A percentile compares a stretch with the other conserved stretches of the same genome.
Conservation (phyloP, 2,329 filamentous ascomycete species). For the Pseudogymnoascus sp. region DNA sequence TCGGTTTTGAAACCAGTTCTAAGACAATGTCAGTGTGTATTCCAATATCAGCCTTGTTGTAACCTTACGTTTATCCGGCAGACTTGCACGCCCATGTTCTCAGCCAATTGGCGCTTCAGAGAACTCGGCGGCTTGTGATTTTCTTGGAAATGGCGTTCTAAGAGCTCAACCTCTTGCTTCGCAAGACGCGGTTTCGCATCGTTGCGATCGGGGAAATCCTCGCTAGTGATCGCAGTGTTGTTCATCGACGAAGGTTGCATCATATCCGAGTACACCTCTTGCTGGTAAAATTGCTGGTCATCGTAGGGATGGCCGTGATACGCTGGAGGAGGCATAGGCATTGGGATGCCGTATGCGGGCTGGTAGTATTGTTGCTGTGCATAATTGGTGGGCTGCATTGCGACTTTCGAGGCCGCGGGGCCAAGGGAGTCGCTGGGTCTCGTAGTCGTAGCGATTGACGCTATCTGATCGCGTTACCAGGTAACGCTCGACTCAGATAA, state of each 20-base stretch:
- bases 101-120: slow-evolving; percentile 52
- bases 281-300: background rate
- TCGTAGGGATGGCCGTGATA: background rate
- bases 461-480: background rate
- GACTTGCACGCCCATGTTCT: slow-evolving; percentile 54
- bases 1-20: slow-evolving; percentile 61
- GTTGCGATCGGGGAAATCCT: slow-evolving; percentile 16
- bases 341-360: background rate
- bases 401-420: background rate
- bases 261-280: slow-evolving; percentile 1
- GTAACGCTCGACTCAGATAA: background rate
- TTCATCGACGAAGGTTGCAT: background rate
- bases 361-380: slow-evolving; percentile 2
- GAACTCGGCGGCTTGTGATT: slow-evolving; percentile 58
- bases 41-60: background rate
- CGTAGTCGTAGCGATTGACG: background rate
- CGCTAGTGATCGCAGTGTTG: background rate
- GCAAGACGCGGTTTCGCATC: slow-evolving; percentile 47
- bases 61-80: slow-evolving; percentile 53
- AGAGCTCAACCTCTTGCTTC: slow-evolving; percentile 50
- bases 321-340: background rate
- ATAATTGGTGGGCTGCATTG: background rate
- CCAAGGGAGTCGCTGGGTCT: background rate
- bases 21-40: slow-evolving; percentile 26
- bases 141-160: slow-evolving; percentile 55